These are phyloP conservation scores for Aspergillus sp. DNA, from an alignment of 2,329 filamentous ascomycete species.

Conservation along the genomic window DNA sequence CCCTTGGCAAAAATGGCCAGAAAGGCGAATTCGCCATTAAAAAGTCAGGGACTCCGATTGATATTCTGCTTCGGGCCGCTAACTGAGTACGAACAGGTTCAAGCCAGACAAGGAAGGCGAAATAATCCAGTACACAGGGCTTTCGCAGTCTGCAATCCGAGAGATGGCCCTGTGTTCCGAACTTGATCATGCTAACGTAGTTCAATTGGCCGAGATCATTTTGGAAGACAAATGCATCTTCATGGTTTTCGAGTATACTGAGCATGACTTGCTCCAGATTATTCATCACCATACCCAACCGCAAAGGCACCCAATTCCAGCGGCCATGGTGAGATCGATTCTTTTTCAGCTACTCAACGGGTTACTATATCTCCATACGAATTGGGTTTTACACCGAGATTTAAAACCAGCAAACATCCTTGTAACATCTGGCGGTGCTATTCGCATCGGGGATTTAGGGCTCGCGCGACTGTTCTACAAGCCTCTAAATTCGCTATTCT, in stretches of 20 bases:
- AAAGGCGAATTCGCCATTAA: conserved; percentile 94
- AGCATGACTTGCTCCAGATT: conserved; percentile 95
- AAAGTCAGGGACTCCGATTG: conserved; percentile 60
- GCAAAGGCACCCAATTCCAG: conserved; percentile 82
- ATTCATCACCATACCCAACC: conserved; percentile 96
- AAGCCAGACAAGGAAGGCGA: conserved; percentile 99
- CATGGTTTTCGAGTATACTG: conserved; percentile 98
- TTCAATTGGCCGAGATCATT: conserved; percentile 90
- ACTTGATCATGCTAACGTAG: conserved; percentile 82
- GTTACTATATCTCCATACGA: conserved; percentile 88
- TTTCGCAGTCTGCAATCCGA: conserved; percentile 93
- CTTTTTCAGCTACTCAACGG: conserved; percentile 95
- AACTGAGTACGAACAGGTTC: conserved; percentile 54
- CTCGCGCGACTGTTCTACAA: conserved; percentile 92
- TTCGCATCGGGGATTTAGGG: conserved; percentile 93
- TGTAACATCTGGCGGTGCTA: conserved; percentile 84
- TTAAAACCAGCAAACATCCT: conserved; percentile 98
- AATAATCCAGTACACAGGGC: conserved; percentile 89
- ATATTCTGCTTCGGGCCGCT: conserved; percentile 15
- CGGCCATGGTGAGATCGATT: conserved; percentile 81
- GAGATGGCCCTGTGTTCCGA: conserved; percentile 98
- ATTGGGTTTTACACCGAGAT: conserved; percentile 96
- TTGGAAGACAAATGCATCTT: conserved; percentile 98
- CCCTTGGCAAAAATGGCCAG: conserved; percentile 70
- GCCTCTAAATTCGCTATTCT: conserved; percentile 85